Evolutionary conservation across 2,329 filamentous ascomycete species (phyloP), one percentile per base, ranked within the genome.

Genomic region (Cyphellophora attinorum): DNA sequence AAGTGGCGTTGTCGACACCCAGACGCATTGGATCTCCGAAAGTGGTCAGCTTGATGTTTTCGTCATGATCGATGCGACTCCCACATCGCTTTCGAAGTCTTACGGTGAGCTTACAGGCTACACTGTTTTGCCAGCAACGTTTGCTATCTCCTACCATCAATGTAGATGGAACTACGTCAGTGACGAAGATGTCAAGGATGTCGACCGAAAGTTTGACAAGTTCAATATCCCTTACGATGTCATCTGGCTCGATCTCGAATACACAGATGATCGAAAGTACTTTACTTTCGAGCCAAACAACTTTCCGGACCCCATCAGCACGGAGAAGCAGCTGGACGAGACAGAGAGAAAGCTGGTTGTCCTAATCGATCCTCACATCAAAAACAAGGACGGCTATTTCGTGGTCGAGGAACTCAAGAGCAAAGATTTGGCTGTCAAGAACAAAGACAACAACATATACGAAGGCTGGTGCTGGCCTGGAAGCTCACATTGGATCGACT

Each of bases 391-490:
- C 34, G 72, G 75, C 49, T 98, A 94, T 54, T 64, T 63, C 1
- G 71, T 96, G 17, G 78, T 80, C 6, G 73, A 88, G 11, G 80
- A 95, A 53, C 60, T 98, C 47, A 91, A 83, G 59, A 80, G 77
- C 37, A 85, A 94, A 54, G 80, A 81, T 6, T 65, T 95, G 11
- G 88, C 79, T 5, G 79, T 93, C 31, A 80, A 84, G 56, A 88
- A 93, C 67, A 98, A 96, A 62, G 83, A 94, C 15, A 79, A 78
- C 41, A 80, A 82, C 35, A 73, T 84, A 40, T 98, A 88, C 51
- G 91, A 98, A 52, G 91, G 91, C 34, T 95, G 88, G 88, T 98
- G 91, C 67, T 98, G 91, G 91, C 91, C 91, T 4, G 91, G 91
- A 5, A 89, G 85, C 5, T 96, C 91, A 15, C 76, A 94, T 67